Evolutionary conservation across 1,139 yeast genomes (phyloP).

Genomic region (Meyerozyma athensensis): DNA sequence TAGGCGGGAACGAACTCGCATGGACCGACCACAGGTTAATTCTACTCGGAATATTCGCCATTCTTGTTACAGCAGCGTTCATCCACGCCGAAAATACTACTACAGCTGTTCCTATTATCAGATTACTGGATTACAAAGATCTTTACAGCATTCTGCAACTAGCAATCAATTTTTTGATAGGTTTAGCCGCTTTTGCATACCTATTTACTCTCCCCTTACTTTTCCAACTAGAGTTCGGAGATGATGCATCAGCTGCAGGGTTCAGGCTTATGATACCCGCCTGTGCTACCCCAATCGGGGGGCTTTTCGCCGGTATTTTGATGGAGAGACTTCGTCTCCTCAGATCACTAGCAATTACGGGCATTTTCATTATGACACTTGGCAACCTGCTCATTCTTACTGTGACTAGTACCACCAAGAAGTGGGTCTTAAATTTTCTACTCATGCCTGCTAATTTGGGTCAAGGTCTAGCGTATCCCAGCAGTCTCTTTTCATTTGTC

Average conservation of each 20-base stretch:
- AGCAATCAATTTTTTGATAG: conserved; percentile 29
- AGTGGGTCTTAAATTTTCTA: conserved; percentile 21
- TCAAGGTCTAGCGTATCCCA: conserved; percentile 37
- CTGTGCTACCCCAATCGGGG: conserved; percentile 34
- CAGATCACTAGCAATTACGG: conserved; percentile 20
- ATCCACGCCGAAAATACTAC: conserved; percentile 24
- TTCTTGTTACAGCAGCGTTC: conserved; percentile 12
- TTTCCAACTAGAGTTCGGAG: conserved; percentile 30
- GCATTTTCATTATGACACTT: conserved; percentile 25
- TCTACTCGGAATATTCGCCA: conserved; percentile 11
- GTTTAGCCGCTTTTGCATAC: conserved; percentile 34
- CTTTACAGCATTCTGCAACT: conserved; percentile 21
- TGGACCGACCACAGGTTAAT: conserved; percentile 17
- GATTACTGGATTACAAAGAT: conserved; percentile 23
- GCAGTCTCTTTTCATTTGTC: conserved; percentile 32
- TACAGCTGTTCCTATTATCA: conserved; percentile 31
- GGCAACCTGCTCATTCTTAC: conserved; percentile 29
- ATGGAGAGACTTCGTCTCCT: conserved; percentile 25
- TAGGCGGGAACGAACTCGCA: conserved; percentile 20
- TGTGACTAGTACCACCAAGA: conserved; percentile 18
- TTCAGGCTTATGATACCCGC: conserved; percentile 34
- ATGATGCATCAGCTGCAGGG: conserved; percentile 24
- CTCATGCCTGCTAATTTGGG: conserved; percentile 36
- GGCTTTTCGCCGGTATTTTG: conserved; percentile 30
- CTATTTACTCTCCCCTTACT: conserved; percentile 35